These are phyloP conservation scores for Phytophthora pinifolia DNA, from an alignment of 352 stramenopile species.

Conservation along the genomic window DNA sequence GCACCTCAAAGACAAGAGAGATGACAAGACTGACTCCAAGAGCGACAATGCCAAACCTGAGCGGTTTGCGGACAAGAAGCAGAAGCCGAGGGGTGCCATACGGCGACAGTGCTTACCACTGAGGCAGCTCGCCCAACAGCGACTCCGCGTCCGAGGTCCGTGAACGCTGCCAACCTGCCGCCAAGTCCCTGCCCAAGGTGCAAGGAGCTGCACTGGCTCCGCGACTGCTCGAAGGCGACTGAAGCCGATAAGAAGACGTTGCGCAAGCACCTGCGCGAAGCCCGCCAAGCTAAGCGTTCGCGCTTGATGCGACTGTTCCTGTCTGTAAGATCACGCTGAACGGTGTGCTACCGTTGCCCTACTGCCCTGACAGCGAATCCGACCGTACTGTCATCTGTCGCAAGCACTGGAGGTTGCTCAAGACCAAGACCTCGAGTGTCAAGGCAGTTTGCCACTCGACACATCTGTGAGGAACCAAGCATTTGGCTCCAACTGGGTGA, in stretches of 20 bases:
- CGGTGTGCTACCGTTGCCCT: slow-evolving; percentile 5
- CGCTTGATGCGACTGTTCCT: not conserved
- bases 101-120: not conserved
- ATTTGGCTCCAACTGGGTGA: not conserved
- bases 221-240: not conserved
- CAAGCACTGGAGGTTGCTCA: not conserved
- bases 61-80: not conserved
- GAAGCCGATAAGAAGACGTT: not conserved
- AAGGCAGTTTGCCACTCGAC: not conserved
- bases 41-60: not conserved
- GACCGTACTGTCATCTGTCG: slow-evolving; percentile 5
- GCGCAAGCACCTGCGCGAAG: too few relatives aligned
- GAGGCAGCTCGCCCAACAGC: too few relatives aligned
- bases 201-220: slow-evolving; percentile 10
- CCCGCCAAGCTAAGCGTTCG: too few relatives aligned
- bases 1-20: not conserved
- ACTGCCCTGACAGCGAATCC: slow-evolving; percentile 13
- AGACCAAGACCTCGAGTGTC: not conserved
- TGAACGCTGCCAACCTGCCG: not conserved
- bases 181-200: slow-evolving; percentile 11
- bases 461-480: not conserved
- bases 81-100: not conserved
- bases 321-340: slow-evolving; percentile 1
- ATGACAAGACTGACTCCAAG: not conserved
- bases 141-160: not conserved